Evolutionary conservation across 2,329 filamentous ascomycete genomes (phyloP).

Genomic region (Penicillium brevicompactum): DNA sequence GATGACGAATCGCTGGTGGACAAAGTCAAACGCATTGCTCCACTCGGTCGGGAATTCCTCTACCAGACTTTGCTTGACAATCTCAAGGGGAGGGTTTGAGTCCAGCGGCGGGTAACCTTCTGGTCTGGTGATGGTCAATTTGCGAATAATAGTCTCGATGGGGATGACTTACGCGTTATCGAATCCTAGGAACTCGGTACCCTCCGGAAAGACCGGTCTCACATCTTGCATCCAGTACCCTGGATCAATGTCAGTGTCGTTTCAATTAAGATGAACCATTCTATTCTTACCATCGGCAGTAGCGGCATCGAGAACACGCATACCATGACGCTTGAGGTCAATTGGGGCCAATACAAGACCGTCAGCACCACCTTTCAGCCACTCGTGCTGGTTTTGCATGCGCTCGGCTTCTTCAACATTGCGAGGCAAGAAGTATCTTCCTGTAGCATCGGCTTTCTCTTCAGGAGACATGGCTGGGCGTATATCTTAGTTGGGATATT

Average conservation of each 20-base stretch:
- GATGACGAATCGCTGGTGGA: background rate
- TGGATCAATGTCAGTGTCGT: background rate
- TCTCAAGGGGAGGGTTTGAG: background rate
- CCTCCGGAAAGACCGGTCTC: background rate
- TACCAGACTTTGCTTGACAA: background rate
- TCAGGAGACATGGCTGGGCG: background rate
- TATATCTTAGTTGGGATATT: background rate
- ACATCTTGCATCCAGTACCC: background rate
- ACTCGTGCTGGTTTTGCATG: background rate
- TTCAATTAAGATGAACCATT: background rate
- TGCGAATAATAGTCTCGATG: background rate
- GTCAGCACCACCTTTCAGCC: background rate
- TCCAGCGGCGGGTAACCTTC: background rate
- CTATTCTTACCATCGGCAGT: background rate
- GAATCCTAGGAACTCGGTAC: background rate
- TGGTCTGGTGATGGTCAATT: background rate
- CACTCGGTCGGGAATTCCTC: background rate
- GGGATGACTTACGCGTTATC: background rate
- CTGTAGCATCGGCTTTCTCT: background rate
- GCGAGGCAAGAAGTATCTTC: background rate
- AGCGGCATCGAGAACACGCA: background rate
- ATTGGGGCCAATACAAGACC: background rate
- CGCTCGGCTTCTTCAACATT: background rate
- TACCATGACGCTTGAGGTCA: background rate
- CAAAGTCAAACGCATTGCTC: background rate